These are phyloP conservation scores for Hydrangea macrophylla DNA, from an alignment of 148 eudicot genomes.

Conservation along the genomic window DNA sequence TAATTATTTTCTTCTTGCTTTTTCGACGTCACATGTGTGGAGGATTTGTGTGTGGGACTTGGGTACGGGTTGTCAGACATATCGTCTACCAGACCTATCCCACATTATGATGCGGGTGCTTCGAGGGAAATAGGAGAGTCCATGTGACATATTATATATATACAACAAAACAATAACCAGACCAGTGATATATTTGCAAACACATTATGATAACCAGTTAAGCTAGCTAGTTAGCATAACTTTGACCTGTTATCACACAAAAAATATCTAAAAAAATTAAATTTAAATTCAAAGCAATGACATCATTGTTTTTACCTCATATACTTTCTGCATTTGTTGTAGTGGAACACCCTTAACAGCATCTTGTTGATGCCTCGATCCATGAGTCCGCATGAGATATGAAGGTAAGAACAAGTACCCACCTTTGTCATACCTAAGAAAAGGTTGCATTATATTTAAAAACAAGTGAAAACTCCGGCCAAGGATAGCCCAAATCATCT, in stretches of 20 bases:
- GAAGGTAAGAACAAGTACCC: conserved; percentile 84
- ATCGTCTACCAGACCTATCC: no score
- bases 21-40: no score
- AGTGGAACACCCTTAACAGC: conserved; percentile 53
- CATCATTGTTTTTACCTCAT: conserved; percentile 39
- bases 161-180: no score
- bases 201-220: no score
- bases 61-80: no score
- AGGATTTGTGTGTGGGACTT: no score
- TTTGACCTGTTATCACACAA: background rate
- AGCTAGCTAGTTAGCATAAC: conserved; percentile 3
- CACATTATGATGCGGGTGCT: no score
- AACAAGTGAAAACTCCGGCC: background rate
- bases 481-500: background rate
- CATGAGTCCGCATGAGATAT: conserved; percentile 86
- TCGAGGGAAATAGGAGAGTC: no score
- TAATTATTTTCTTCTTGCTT: no score
- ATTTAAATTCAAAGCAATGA: background rate
- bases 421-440: conserved; percentile 82
- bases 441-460: conserved; percentile 5
- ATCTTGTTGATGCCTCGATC: conserved; percentile 66
- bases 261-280: no score
- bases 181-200: background rate
- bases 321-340: conserved; percentile 68
- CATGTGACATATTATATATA: no score